A percentile compares a stretch with the other conserved stretches of the same genome.
phyloP scores from a whole-genome alignment of 345 rosid genomes.

The Xanthoceras sorbifolium region DNA sequence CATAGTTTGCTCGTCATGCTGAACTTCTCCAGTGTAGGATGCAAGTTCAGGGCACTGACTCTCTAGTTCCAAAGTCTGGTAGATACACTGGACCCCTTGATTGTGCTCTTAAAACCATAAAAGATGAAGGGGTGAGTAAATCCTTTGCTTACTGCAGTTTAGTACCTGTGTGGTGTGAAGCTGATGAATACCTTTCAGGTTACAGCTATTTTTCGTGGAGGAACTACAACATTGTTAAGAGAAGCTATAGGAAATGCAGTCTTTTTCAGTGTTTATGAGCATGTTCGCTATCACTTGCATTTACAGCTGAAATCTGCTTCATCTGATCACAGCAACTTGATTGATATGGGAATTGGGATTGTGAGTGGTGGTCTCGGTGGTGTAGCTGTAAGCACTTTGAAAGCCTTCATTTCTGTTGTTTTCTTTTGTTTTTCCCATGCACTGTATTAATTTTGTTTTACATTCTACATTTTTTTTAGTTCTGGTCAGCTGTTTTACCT shows the following conservation, averaged over 20 bases:
- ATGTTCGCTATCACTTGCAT: slow-evolving; percentile 71
- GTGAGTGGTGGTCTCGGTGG: slow-evolving; percentile 90
- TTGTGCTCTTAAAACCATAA: slow-evolving; percentile 76
- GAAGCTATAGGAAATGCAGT: slow-evolving; percentile 81
- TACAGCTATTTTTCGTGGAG: slow-evolving; percentile 87
- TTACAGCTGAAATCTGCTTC: slow-evolving; percentile 44
- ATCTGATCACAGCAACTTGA: slow-evolving; percentile 51
- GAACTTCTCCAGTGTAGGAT: slow-evolving; percentile 84
- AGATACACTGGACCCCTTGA: slow-evolving; percentile 77
- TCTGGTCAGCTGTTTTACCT: slow-evolving; percentile 83
- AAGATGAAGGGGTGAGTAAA: slow-evolving; percentile 81
- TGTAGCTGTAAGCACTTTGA: slow-evolving; percentile 70
- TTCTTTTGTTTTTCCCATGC: slow-evolving; percentile 1
- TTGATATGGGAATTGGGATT: slow-evolving; percentile 86
- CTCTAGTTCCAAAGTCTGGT: slow-evolving; percentile 59
- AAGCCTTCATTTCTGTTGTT: slow-evolving; percentile 1
- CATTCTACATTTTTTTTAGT: slow-evolving; percentile 41
- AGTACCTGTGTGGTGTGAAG: background rate
- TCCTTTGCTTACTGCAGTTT: slow-evolving; percentile 19
- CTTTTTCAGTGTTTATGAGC: slow-evolving; percentile 79
- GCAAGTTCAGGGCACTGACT: slow-evolving; percentile 94
- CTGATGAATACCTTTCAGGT: slow-evolving; percentile 65
- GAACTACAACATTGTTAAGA: slow-evolving; percentile 75
- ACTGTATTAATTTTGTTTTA: slow-evolving; percentile 10
- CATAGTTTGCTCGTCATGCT: slow-evolving; percentile 37